Evolutionary conservation across 257 asterid species (phyloP), one percentile per base, ranked within the genome.

Genomic region (Striga asiatica): DNA sequence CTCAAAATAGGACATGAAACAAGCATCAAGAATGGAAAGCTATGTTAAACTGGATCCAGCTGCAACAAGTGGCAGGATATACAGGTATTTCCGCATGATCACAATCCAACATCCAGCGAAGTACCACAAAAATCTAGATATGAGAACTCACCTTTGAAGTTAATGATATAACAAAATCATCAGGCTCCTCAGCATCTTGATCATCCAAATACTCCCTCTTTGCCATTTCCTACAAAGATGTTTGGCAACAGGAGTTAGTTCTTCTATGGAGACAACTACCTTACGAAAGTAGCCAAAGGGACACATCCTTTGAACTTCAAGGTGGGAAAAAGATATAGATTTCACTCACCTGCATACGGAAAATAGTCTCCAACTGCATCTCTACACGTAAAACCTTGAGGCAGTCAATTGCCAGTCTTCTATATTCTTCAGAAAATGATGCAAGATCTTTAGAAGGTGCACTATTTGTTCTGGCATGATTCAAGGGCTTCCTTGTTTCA

Each of bases 161-260:
- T 65, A 92, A 67, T 31, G 99, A 84, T 69, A 92, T 84, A 39
- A 92, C 78, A 73, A 80, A 88, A 68, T 92, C 99, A 74, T 92
- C 97, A 25, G 99, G 99, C 79, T 92, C 99, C 80, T 92, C 99
- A 37, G 94, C 89, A 70, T 92, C 99, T 79, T 84, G 93, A 76
- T 88, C 99, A 50, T 88, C 99, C 86, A 82, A 73, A 74, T 88
- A 92, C 64, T 84, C 88, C 69, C 79, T 73, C 71, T 76, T 92
- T 10, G 89, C 74, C 95, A 92, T 88, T 72, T 84, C 94, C 99
- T 92, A 65, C 21, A 68, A 53, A 66, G 43, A 68, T 64, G 63
- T 50, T 74, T 48, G 43, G 63, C 50, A 69, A 54, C 60, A 55
- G 34, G 65, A 32, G 47, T 60, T 68, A 68, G 41, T 51, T 49